Evolutionary conservation across 148 eudicot genomes (phyloP), one percentile per base, ranked within the genome.

Genomic region (Silene conica): DNA sequence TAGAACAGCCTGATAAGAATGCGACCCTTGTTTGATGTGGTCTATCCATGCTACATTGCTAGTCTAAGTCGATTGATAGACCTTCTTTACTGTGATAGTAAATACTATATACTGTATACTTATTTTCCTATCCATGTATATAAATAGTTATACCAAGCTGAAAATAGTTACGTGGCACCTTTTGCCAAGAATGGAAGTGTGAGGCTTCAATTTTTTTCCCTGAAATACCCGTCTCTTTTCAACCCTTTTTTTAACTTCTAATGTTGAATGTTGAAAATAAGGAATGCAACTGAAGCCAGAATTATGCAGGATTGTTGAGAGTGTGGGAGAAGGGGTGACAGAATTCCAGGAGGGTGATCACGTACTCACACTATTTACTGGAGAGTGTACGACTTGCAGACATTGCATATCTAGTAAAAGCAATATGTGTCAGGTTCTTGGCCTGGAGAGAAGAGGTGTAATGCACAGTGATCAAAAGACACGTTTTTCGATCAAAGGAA

Each of bases 391-490:
- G 87, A 82, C 79, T n/a, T 95, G 98, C 86, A 89, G 77, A 79
- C 97, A 91, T 21, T 95, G 98, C 80, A 75, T 74, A 71, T 95
- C 97, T 11, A 76, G 81, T 68, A 92, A 86, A 82, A 90, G 93
- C 89, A 95, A 95, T 76, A 90, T 95, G 78, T 95, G 98, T 78
- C 96, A 92, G 86, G 86, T 79, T 71, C 85, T 95, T 52, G 97
- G 97, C 26, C 76, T 95, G 79, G 96, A 95, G 81, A 89, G 98
- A 64, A 88, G 73, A 77, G 98, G 98, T 18, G 72, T 95, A 66
- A 95, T 95, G 98, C 98, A 95, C 73, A 90, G 93, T 77, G 97
- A 95, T 77, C 92, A 92, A 82, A 85, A 84, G 76, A 90, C 97
- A 23, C 97, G 98, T 65, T 95, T 91, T 82, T 87, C 87, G 12